These are phyloP conservation scores for Rhizoctonia solani DNA, from an alignment of 1,284 basidiomycete species.

Conservation along the genomic window DNA sequence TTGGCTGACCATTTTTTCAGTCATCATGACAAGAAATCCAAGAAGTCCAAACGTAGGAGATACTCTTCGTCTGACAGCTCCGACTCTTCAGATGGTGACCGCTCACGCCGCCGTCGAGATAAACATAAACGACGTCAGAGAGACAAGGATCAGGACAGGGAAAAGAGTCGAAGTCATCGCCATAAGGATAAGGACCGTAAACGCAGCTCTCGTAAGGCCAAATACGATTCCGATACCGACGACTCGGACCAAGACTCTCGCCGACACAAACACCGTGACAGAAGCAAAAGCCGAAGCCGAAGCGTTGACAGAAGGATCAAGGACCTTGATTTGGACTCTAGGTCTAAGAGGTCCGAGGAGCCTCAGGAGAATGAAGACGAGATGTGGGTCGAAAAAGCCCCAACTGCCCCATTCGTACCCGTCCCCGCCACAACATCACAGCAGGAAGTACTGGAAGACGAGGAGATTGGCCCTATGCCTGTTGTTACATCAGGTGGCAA, in stretches of 20 bases:
- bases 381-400: conserved; percentile 73
- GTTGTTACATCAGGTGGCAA: conserved; percentile 52
- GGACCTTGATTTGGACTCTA: conserved; percentile 50
- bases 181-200: conserved; percentile 41
- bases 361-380: conserved; percentile 54
- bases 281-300: conserved; percentile 39
- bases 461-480: conserved; percentile 65
- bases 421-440: conserved; percentile 30
- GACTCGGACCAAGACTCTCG: conserved; percentile 43
- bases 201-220: conserved; percentile 25
- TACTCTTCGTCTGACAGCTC: conserved; percentile 56
- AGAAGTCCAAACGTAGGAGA: conserved; percentile 62
- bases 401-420: conserved; percentile 46
- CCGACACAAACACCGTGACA: conserved; percentile 38
- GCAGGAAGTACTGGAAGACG: conserved; percentile 50
- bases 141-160: conserved; percentile 61
- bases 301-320: conserved; percentile 42
- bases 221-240: conserved; percentile 36
- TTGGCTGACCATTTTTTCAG: conserved; percentile 45
- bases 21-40: conserved; percentile 59
- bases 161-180: conserved; percentile 47
- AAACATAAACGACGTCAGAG: conserved; percentile 53
- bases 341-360: conserved; percentile 41
- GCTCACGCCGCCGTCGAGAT: conserved; percentile 51
- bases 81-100: conserved; percentile 63